A percentile compares a stretch with the other conserved stretches of the same genome.
Conservation (phyloP, 345 rosid genomes). For the Camelina hispida region DNA sequence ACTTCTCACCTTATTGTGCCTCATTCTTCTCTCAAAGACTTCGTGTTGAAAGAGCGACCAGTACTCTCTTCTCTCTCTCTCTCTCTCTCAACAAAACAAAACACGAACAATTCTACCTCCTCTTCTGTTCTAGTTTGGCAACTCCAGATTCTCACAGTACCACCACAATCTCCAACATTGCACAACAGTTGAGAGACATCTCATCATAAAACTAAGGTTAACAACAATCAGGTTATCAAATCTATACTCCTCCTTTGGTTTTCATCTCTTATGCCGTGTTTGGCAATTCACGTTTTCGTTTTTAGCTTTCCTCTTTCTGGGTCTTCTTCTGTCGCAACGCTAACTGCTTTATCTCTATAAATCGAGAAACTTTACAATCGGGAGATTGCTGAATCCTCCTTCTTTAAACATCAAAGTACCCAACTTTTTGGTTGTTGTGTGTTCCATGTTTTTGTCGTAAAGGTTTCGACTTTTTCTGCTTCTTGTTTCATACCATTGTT, state of each 20-base stretch:
- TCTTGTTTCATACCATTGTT: constrained; percentile 37
- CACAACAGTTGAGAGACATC: constrained; percentile 20
- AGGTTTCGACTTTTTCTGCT: constrained; percentile 38
- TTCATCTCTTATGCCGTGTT: constrained; percentile 34
- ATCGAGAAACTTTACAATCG: constrained; percentile 22
- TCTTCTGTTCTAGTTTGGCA: constrained; percentile 21
- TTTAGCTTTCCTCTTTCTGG: constrained; percentile 36
- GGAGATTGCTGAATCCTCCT: constrained; percentile 37
- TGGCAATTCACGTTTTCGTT: constrained; percentile 44
- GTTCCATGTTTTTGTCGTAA: constrained; percentile 47
- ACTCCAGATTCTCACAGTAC: constrained; percentile 32
- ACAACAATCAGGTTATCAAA: constrained; percentile 43
- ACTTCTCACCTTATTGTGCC: constrained; percentile 21
- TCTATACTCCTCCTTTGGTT: constrained; percentile 18
- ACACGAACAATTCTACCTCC: constrained; percentile 28
- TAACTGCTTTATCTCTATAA: constrained; percentile 25
- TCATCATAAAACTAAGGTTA: background rate
- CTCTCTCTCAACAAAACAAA: constrained; percentile 30
- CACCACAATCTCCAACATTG: constrained; percentile 41
- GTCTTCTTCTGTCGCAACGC: constrained; percentile 31
- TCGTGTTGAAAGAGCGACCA: constrained; percentile 50
- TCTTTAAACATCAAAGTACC: constrained; percentile 44
- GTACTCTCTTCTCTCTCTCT: constrained; percentile 21
- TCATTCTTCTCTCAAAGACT: constrained; percentile 40
- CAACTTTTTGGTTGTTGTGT: constrained; percentile 41